phyloP scores from a whole-genome alignment of 257 asterid species.

The Capsicum chinense region DNA sequence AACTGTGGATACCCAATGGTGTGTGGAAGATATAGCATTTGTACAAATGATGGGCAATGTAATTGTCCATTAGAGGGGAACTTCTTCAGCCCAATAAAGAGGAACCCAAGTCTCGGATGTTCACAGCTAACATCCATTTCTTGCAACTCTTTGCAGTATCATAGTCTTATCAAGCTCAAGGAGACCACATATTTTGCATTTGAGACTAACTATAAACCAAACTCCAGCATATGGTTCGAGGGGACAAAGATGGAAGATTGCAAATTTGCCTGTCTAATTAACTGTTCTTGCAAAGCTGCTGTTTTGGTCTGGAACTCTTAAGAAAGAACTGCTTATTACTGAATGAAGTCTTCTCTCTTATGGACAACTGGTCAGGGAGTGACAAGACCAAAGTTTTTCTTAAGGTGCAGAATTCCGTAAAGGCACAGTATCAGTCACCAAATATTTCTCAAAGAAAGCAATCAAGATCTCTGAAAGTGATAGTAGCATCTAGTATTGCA shows the following conservation, averaged over 20 bases:
- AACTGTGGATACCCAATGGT: slow-evolving; percentile 25
- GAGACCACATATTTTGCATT: not conserved
- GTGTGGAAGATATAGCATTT: slow-evolving; percentile 24
- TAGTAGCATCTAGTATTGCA: not conserved
- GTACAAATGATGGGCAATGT: not conserved
- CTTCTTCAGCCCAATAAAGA: not conserved
- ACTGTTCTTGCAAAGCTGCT: slow-evolving; percentile 27
- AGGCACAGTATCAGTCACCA: not conserved
- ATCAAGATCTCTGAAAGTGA: not conserved
- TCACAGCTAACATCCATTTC: not conserved
- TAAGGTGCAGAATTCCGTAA: not conserved
- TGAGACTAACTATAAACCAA: not conserved
- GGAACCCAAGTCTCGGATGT: not conserved
- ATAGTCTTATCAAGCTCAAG: not conserved
- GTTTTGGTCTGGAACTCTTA: not conserved
- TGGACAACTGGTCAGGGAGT: not conserved
- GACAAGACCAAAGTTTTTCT: not conserved
- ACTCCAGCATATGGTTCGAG: not conserved
- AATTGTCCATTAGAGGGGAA: slow-evolving; percentile 8
- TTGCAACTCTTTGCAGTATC: not conserved
- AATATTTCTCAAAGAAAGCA: not conserved
- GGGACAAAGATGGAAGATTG: not conserved
- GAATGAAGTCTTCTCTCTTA: slow-evolving; percentile 14
- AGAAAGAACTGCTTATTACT: slow-evolving; percentile 18
- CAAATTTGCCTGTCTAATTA: slow-evolving; percentile 24